Conservation (phyloP, 257 asterid species). For the Nicotiana benthamiana region DNA sequence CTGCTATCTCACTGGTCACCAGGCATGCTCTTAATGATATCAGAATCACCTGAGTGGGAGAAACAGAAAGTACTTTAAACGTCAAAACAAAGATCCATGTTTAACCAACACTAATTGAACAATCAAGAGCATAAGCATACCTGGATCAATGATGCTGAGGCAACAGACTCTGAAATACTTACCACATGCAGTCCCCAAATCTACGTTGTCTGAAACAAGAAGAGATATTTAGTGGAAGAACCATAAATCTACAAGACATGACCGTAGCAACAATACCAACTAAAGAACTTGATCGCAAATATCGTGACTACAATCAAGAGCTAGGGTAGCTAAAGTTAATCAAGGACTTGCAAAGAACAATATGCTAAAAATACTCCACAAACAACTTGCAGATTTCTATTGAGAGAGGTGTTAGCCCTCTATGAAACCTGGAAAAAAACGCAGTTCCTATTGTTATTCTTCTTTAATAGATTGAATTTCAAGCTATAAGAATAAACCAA, state of each 20-base stretch:
- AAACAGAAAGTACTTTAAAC: neutral
- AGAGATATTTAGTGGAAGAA: neutral
- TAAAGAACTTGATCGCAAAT: neutral
- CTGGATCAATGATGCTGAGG: slow-evolving; percentile 66
- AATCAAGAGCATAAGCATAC: slow-evolving; percentile 11
- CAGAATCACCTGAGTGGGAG: slow-evolving; percentile 51
- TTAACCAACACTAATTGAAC: neutral
- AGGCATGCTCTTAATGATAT: slow-evolving; percentile 48
- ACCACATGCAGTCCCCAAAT: slow-evolving; percentile 69
- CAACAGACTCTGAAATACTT: slow-evolving; percentile 61
- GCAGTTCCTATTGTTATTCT: neutral
- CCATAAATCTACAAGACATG: neutral
- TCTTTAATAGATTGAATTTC: neutral
- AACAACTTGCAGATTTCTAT: neutral
- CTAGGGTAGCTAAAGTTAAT: neutral
- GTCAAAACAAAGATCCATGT: neutral
- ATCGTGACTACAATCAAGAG: neutral
- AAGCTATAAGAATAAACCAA: neutral
- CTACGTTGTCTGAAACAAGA: slow-evolving; percentile 43
- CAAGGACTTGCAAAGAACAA: neutral
- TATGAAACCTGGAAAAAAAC: neutral
- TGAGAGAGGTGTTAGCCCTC: neutral
- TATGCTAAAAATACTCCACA: neutral
- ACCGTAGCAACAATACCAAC: neutral
- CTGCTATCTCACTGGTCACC: slow-evolving; percentile 35